These are phyloP conservation scores for Protomyces lactucae-debilis DNA, from an alignment of 1,139 yeast species.

Conservation along the genomic window DNA sequence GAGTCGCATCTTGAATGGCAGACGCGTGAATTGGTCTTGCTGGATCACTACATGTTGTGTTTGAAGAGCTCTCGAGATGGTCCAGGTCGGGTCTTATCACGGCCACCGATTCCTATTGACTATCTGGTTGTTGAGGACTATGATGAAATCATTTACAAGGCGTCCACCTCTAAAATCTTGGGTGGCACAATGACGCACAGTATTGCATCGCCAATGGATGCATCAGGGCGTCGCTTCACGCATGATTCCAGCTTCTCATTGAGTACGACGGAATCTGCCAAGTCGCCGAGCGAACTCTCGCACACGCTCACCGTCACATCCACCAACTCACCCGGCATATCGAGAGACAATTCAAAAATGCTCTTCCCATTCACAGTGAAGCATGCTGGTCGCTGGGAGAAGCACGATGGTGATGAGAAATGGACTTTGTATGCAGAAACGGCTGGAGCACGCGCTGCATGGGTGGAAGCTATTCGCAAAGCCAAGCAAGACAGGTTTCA, in stretches of 20 bases:
- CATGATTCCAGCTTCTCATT: not conserved
- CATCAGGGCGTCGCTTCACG: not conserved
- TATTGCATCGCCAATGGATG: not conserved
- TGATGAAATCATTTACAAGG: constrained; percentile 39
- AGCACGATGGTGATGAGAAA: constrained; percentile 42
- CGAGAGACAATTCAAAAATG: constrained; percentile 34
- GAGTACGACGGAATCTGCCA: not conserved
- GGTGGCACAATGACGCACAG: constrained; percentile 23
- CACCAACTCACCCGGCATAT: constrained; percentile 32
- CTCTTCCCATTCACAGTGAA: constrained; percentile 48
- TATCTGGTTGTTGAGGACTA: constrained; percentile 40
- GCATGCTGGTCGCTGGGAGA: constrained; percentile 44
- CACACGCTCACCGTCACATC: constrained; percentile 10
- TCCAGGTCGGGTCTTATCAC: constrained; percentile 4
- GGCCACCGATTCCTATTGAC: constrained; percentile 44
- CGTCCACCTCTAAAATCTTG: constrained; percentile 1
- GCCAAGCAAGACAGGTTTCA: constrained; percentile 51
- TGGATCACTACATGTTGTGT: constrained; percentile 68
- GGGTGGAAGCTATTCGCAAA: constrained; percentile 54
- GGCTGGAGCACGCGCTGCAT: constrained; percentile 52
- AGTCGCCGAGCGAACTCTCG: not conserved
- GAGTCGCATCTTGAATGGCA: constrained; percentile 51
- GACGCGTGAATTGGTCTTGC: constrained; percentile 51
- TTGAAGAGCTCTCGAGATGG: constrained; percentile 49
- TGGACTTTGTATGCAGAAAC: constrained; percentile 57